Evolutionary conservation across 495 filamentous ascomycete species (phyloP).

Genomic region (Gamarada debralockiae): DNA sequence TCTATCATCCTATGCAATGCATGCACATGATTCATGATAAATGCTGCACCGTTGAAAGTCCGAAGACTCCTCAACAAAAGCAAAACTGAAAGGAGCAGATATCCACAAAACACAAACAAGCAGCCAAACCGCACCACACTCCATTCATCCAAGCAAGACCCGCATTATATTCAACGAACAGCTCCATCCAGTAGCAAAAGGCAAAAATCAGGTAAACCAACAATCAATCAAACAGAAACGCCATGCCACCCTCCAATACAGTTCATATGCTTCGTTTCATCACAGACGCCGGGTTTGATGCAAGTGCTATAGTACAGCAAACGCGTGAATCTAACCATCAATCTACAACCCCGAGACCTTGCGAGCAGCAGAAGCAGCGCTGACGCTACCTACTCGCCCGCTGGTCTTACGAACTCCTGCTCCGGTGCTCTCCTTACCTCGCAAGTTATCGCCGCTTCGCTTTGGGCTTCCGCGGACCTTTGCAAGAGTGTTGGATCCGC

Average conservation of each 20-base stretch:
- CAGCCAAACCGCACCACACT: slow-evolving; percentile 7
- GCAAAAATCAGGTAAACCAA: background rate
- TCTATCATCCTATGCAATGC: slow-evolving; percentile 15
- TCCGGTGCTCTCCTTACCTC: slow-evolving; percentile 52
- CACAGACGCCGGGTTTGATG: slow-evolving; percentile 24
- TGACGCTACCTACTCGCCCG: slow-evolving; percentile 83
- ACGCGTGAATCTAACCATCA: background rate
- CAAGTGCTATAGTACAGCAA: slow-evolving; percentile 21
- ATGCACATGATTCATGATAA: slow-evolving; percentile 22
- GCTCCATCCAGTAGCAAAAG: slow-evolving; percentile 2
- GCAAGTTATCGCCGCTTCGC: slow-evolving; percentile 47
- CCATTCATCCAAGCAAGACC: background rate
- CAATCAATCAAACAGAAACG: slow-evolving; percentile 15
- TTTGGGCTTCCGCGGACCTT: slow-evolving; percentile 67
- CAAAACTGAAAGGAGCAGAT: background rate
- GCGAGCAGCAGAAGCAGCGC: slow-evolving; percentile 28
- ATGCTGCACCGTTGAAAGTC: too few species aligned
- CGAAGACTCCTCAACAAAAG: too few species aligned
- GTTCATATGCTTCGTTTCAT: slow-evolving; percentile 22
- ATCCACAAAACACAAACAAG: slow-evolving; percentile 13
- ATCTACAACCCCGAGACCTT: slow-evolving; percentile 25
- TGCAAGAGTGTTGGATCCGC: slow-evolving; percentile 62
- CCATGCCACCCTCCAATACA: slow-evolving; percentile 2
- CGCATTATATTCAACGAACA: slow-evolving; percentile 14
- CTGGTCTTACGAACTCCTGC: slow-evolving; percentile 85